Conservation (phyloP, 768 basidiomycete species). For the Tricholoma matsutake region DNA sequence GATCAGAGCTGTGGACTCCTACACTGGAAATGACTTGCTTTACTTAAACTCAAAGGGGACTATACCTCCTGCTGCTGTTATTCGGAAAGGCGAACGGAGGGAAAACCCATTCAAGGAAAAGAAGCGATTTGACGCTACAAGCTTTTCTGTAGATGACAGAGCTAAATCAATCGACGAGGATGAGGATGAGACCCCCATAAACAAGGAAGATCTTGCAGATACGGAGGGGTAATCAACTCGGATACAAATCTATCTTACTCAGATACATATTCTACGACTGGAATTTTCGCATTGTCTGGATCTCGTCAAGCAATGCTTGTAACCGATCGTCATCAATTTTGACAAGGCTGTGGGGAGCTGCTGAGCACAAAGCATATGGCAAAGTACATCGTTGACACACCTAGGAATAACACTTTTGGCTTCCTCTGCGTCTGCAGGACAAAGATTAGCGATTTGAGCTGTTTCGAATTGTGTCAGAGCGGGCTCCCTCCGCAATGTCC, state of each 20-base stretch:
- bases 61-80: conserved; percentile 68
- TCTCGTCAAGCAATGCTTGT: conserved; percentile 80
- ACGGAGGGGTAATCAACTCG: conserved; percentile 42
- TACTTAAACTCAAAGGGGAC: conserved; percentile 77
- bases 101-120: conserved; percentile 66
- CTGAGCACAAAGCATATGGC: neutral
- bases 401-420: conserved; percentile 91
- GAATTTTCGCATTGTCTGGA: conserved; percentile 88
- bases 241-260: neutral
- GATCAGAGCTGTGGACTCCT: conserved; percentile 73
- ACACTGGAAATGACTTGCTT: conserved; percentile 72
- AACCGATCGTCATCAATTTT: conserved; percentile 87
- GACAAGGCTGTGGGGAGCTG: conserved; percentile 53
- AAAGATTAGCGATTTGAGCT: conserved; percentile 89
- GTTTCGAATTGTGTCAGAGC: conserved; percentile 87
- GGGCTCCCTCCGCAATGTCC: conserved; percentile 75
- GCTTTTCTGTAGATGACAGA: conserved; percentile 37
- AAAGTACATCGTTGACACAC: conserved; percentile 32
- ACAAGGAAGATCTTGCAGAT: conserved; percentile 46
- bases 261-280: conserved; percentile 43
- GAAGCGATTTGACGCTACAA: conserved; percentile 64
- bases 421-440: conserved; percentile 85
- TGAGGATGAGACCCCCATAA: conserved; percentile 34
- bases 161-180: conserved; percentile 30
- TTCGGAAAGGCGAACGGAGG: conserved; percentile 56